Evolutionary conservation across 2,329 filamentous ascomycete genomes (phyloP).

Genomic region (Trichoderma atroviride): DNA sequence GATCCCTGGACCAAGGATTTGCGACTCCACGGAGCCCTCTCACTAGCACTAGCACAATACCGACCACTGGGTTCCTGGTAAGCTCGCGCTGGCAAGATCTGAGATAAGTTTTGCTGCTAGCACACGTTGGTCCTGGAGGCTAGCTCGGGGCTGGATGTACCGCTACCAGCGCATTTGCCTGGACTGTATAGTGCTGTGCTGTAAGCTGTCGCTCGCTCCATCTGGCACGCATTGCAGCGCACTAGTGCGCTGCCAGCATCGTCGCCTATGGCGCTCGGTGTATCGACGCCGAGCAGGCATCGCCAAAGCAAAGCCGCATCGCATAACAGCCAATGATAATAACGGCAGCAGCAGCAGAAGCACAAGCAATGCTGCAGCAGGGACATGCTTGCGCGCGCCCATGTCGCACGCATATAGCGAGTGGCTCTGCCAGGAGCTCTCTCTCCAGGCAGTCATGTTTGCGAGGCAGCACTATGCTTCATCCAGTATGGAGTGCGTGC

Average conservation of each 20-base stretch:
- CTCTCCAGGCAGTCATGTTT: neutral
- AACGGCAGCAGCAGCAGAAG: neutral
- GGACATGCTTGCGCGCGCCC: neutral
- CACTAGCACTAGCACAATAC: slow-evolving; percentile 8
- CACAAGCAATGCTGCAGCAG: neutral
- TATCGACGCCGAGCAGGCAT: neutral
- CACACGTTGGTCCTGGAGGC: neutral
- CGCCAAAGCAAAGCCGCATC: neutral
- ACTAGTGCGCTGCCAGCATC: neutral
- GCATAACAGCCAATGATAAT: neutral
- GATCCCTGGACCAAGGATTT: neutral
- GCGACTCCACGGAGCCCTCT: slow-evolving; percentile 3
- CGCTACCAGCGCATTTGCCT: neutral
- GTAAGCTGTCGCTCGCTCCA: too few relatives aligned
- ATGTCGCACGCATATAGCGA: neutral
- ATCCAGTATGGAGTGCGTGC: slow-evolving; percentile 19
- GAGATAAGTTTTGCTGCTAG: slow-evolving; percentile 6
- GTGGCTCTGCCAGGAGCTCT: neutral
- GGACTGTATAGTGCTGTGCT: too few relatives aligned
- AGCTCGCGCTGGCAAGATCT: slow-evolving; percentile 7
- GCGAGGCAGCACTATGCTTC: neutral
- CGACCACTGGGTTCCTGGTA: slow-evolving; percentile 22
- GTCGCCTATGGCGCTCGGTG: neutral
- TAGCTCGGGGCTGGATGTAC: neutral
- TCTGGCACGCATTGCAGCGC: neutral